phyloP scores from a whole-genome alignment of 1,284 basidiomycete genomes.

The Kalmanozyma brasiliensis region DNA sequence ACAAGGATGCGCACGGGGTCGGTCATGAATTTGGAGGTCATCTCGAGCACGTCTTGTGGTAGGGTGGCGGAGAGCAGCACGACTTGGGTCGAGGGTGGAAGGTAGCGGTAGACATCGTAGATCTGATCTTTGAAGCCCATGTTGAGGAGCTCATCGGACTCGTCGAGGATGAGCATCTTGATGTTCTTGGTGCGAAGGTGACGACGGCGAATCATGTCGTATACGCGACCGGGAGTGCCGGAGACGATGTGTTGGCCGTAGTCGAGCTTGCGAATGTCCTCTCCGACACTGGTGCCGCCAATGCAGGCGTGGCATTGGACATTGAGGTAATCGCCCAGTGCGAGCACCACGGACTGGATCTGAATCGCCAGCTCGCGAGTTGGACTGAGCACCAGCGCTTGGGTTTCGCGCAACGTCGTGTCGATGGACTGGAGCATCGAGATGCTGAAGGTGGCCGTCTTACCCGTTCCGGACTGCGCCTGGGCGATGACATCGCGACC shows the following conservation, averaged over 20 bases:
- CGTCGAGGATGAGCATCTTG: conserved; percentile 99
- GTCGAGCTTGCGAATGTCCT: conserved; percentile 97
- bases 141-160: conserved; percentile 96
- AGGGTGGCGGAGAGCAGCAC: conserved; percentile 94
- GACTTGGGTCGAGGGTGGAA: conserved; percentile 97
- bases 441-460: conserved; percentile 87
- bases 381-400: conserved; percentile 90
- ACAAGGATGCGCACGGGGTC: conserved; percentile 98
- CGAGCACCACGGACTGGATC: conserved; percentile 97
- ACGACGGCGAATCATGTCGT: conserved; percentile 98
- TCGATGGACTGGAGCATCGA: conserved; percentile 83
- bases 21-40: conserved; percentile 99
- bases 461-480: conserved; percentile 99
- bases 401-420: conserved; percentile 91
- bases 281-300: conserved; percentile 95
- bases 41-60: conserved; percentile 97
- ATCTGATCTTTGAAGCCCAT: conserved; percentile 99
- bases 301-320: conserved; percentile 99
- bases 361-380: conserved; percentile 76
- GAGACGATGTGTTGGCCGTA: conserved; percentile 98
- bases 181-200: conserved; percentile 95
- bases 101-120: conserved; percentile 98
- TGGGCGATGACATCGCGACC: conserved; percentile 93
- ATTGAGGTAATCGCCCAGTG: conserved; percentile 98
- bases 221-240: conserved; percentile 97